These are phyloP conservation scores for Magnolia officinalis DNA, from an alignment of 164 flowering plant genomes.

Conservation along the genomic window DNA sequence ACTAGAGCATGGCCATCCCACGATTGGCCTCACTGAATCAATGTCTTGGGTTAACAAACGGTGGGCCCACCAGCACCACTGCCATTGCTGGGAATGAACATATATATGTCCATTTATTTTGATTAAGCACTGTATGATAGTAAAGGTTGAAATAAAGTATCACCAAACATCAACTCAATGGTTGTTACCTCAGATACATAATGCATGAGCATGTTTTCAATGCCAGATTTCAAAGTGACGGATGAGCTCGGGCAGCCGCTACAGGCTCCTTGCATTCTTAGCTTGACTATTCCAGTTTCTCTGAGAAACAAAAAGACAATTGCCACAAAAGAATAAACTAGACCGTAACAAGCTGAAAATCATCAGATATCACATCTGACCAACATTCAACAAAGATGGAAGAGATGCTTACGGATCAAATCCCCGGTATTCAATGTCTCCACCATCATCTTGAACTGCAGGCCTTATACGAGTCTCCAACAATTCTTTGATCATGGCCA, in stretches of 20 bases:
- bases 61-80: background rate
- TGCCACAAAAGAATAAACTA: background rate
- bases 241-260: slow-evolving; percentile 99
- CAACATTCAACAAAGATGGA: slow-evolving; percentile 2
- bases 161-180: background rate
- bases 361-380: background rate
- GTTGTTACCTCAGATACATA: slow-evolving; percentile 84
- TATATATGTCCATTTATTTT: background rate
- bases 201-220: slow-evolving; percentile 97
- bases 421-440: slow-evolving; percentile 84
- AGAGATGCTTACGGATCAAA: slow-evolving; percentile 62
- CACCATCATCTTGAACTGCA: slow-evolving; percentile 98
- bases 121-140: background rate
- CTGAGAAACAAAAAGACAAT: slow-evolving; percentile 28
- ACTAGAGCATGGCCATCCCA: too few relatives aligned
- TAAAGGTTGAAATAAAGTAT: background rate
- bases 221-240: slow-evolving; percentile 95
- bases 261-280: slow-evolving; percentile 96
- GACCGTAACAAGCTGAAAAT: background rate
- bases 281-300: slow-evolving; percentile 81
- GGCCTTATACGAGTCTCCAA: slow-evolving; percentile 93
- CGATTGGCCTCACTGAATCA: too few relatives aligned
- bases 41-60: background rate
- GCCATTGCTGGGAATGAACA: background rate
- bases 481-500: slow-evolving; percentile 97